Evolutionary conservation across 176 grass and related monocot species (phyloP).

Genomic region (Oryza glaberrima): DNA sequence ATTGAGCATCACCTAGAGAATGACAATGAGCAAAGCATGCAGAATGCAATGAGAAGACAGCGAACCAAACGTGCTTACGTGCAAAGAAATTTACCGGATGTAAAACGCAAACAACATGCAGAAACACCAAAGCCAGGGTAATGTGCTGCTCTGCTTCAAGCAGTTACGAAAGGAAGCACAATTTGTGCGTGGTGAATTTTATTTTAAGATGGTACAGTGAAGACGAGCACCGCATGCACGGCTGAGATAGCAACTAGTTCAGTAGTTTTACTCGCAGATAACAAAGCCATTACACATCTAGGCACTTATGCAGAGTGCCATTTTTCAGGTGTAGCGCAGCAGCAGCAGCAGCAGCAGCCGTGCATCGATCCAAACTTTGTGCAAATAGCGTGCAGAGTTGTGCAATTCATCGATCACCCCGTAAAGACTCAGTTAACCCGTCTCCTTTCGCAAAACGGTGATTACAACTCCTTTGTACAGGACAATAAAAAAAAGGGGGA

Average conservation of each 20-base stretch:
- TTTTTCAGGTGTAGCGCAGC: not conserved
- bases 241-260: too few relatives aligned
- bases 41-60: not conserved
- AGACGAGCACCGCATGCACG: too few relatives aligned
- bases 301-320: not conserved
- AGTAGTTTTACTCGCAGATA: too few relatives aligned
- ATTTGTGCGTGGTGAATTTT: too few relatives aligned
- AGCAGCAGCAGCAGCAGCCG: not conserved
- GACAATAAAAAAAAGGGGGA: not conserved
- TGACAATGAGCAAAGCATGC: constrained; percentile 16
- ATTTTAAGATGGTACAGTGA: too few relatives aligned
- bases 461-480: not conserved
- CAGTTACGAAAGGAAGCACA: too few relatives aligned
- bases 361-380: not conserved
- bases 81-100: not conserved
- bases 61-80: constrained; percentile 1
- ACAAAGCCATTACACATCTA: too few relatives aligned
- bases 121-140: not conserved
- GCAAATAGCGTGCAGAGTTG: not conserved
- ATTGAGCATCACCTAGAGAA: constrained; percentile 13
- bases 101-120: not conserved
- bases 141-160: not conserved
- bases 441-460: not conserved
- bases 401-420: not conserved
- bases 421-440: not conserved